These are phyloP conservation scores for Penicillium occitanis DNA, from an alignment of 2,329 filamentous ascomycete genomes.

Conservation along the genomic window DNA sequence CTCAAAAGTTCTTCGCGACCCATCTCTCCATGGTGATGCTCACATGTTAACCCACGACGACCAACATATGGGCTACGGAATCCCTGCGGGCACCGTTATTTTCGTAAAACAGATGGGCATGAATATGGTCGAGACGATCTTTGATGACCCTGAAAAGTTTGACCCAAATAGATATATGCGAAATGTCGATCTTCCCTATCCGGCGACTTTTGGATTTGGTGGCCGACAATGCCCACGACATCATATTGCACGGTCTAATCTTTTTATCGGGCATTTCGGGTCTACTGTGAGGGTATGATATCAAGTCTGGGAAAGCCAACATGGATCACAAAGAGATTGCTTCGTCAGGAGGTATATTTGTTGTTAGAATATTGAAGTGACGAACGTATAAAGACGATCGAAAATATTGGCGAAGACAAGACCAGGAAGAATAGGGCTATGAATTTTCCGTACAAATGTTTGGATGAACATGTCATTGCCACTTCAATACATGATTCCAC, in stretches of 20 bases:
- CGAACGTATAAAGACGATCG: not conserved
- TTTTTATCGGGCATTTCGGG: conserved; percentile 58
- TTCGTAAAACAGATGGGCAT: conserved; percentile 46
- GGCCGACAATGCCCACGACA: conserved; percentile 48
- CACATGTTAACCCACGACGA: conserved; percentile 50
- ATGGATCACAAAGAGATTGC: not conserved
- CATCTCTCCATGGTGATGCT: conserved; percentile 44
- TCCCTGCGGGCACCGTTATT: conserved; percentile 49
- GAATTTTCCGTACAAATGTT: not conserved
- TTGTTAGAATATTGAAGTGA: not conserved
- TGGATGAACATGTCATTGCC: not conserved
- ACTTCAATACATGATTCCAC: not conserved
- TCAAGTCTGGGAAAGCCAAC: not conserved
- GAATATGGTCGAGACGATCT: conserved; percentile 41
- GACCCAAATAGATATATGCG: conserved; percentile 39
- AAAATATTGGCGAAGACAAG: not conserved
- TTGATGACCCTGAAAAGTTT: conserved; percentile 38
- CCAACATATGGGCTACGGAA: conserved; percentile 46
- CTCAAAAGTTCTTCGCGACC: conserved; percentile 37
- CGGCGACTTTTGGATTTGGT: conserved; percentile 58
- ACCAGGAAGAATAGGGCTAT: not conserved
- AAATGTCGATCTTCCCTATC: conserved; percentile 51
- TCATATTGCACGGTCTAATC: conserved; percentile 31
- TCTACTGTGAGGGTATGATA: conserved; percentile 48
- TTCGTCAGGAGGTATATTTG: not conserved